Base-by-base conservation (phyloP, 1,139 yeast genomes). In the Hansenula anomala region DNA sequence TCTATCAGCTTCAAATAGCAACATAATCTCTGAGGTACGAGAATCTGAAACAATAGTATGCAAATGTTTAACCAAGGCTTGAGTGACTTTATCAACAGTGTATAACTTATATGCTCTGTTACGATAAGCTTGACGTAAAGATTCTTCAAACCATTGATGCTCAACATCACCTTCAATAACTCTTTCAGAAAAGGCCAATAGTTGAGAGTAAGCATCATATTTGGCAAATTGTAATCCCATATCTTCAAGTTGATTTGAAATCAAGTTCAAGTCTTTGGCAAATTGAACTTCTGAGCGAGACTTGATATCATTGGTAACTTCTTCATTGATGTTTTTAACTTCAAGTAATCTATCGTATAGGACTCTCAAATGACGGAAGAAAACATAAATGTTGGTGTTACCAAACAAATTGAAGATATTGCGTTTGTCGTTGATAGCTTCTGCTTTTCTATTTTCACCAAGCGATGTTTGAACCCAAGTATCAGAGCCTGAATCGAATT, bases 71-170 rank as follows among this genome's bases (percentile, higher is more conserved):
- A 89, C 89, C 57, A 92, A 67, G 7, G 95, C 82, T 58, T 88
- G 96, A 16, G 89, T 79, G 30, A 92, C 95, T 64, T 92, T 92
- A 60, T 92, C 98, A 46, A 92, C 74, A 4, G 98, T 92, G 64
- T 90, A 92, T 39, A 92, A 65, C 60, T 87, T 88, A 67, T 86
- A 94, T 0, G 97, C 98, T 48, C 80, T 82, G 63, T 92, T 94
- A 54, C 94, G 78, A 66, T 87, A 92, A 0, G 95, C 97, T 67
- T 90, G 97, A 49, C 99, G 87, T 45, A 94, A 66, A 19, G 96
- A 75, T 60, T 92, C 98, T 66, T 92, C 99, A 59, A 86, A 92
- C 86, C 94, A 84, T 60, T 85, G 95, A 50, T 89, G 96, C 54
- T 92, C 98, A 39, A 92, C 68, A 30, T 89, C 95, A 23, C 96